Evolutionary conservation across 441 rosid genomes (phyloP).

Genomic region (Metrosideros polymorpha): DNA sequence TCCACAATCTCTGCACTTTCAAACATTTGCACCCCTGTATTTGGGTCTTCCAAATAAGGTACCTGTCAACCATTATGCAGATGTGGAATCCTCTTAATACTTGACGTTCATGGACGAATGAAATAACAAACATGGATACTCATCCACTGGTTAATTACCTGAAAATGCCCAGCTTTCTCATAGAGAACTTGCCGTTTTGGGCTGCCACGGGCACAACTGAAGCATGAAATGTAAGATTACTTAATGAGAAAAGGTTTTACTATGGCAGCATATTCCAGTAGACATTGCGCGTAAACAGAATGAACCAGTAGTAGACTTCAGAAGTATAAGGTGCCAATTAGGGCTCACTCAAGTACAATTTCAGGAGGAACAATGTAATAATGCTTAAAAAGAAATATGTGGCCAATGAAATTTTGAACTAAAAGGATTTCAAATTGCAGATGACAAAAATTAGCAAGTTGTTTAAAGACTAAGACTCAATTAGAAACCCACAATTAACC

Average conservation of each 20-base stretch:
- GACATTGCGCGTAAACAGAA: background rate
- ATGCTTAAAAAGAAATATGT: background rate
- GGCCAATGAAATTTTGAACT: background rate
- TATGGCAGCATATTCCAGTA: background rate
- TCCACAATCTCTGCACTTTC: constrained; percentile 72
- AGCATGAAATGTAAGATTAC: background rate
- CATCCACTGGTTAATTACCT: constrained; percentile 25
- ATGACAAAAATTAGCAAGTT: background rate
- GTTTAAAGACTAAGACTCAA: background rate
- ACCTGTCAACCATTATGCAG: constrained; percentile 24
- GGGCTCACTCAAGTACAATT: background rate
- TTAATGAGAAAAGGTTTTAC: background rate
- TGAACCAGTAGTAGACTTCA: background rate
- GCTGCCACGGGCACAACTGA: constrained; percentile 91
- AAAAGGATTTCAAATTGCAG: background rate
- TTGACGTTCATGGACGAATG: background rate
- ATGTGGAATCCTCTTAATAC: background rate
- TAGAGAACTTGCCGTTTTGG: constrained; percentile 60
- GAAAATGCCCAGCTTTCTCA: constrained; percentile 62
- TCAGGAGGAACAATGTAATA: background rate
- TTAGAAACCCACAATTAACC: background rate
- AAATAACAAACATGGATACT: background rate
- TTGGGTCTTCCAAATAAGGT: constrained; percentile 59
- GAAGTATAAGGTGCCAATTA: background rate
- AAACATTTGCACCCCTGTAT: constrained; percentile 64